Base-by-base conservation (phyloP, 2,329 filamentous ascomycete species). In the Fusarium staphyleae region DNA sequence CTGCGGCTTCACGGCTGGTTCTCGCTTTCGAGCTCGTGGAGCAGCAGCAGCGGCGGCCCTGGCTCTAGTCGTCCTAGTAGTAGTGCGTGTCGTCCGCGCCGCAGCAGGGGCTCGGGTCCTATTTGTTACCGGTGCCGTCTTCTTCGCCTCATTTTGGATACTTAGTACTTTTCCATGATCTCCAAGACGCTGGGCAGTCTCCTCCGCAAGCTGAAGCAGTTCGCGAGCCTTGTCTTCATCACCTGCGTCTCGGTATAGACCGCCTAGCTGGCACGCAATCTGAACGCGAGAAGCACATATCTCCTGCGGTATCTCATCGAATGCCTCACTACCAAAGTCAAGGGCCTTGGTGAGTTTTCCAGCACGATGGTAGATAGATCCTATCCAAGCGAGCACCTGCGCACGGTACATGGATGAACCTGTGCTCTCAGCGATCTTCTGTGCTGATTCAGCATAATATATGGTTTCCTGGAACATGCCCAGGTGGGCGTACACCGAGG, bases 391-490 rank as follows among this genome's bases (percentile, higher is more conserved):
- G 3, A 80, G 77, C 7, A 81, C 80, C 57, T 84, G 79, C 0
- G 82, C 80, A 34, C 77, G 73, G 63, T 83, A 82, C 11, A 87
- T 79, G 29, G 82, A 78, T 0, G 89, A 87, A 40, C 82, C 78
- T 8, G 89, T 83, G n/a, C 82, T 84, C 52, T 82, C 80, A 16
- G 90, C 90, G 54, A 96, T 83, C 66, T 89, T 91, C 47, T 88
- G 79, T 0, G 92, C 92, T 65, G 95, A 89, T 63, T 97, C 89
- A 2, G 89, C 87, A 63, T 96, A 96, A 70, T 93, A 95, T 1
- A 93, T 76, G 2, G 93, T 93, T 70, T 98, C 93, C 55, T 91
- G 87, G 60, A 92, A 91, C 74, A 96, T 83, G 22, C 95, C 95
- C 58, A 95, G 84, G 60, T 96, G 88, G 1, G 89, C 86, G 64